Conservation (phyloP, 2,329 filamentous ascomycete genomes). For the Neonectria ditissima region DNA sequence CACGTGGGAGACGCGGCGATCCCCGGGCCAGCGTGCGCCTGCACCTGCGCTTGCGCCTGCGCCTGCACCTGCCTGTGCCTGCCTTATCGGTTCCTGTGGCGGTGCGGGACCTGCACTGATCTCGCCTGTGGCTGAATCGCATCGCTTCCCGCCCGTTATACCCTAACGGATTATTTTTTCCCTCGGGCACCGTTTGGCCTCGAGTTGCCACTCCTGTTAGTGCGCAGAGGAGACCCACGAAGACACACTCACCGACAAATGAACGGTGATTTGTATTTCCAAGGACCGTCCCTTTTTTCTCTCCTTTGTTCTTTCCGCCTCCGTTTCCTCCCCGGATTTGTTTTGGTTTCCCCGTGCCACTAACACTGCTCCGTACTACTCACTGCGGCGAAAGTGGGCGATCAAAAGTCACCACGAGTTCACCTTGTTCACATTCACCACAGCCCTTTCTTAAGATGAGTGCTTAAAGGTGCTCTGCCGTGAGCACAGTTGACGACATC, state of each 20-base stretch:
- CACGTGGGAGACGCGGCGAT: slow-evolving; percentile 28
- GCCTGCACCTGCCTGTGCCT: slow-evolving; percentile 5
- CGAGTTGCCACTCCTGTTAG: slow-evolving; percentile 11
- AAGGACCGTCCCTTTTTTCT: background rate
- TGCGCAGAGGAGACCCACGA: slow-evolving; percentile 14
- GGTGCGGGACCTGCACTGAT: background rate
- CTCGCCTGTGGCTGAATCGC: slow-evolving; percentile 2
- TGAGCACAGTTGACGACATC: slow-evolving; percentile 21
- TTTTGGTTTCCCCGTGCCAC: slow-evolving; percentile 4
- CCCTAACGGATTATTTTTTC: background rate
- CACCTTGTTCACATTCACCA: background rate
- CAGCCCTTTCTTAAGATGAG: slow-evolving; percentile 18
- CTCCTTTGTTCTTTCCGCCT: too few relatives aligned
- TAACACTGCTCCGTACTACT: slow-evolving; percentile 6
- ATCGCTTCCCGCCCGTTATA: slow-evolving; percentile 2
- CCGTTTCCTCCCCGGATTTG: slow-evolving; percentile 10
- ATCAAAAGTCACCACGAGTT: slow-evolving; percentile 1
- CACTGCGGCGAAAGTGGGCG: slow-evolving; percentile 5
- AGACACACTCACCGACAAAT: slow-evolving; percentile 22
- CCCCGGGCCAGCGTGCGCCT: slow-evolving; percentile 8
- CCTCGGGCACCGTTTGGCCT: background rate
- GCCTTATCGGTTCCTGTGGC: slow-evolving; percentile 1
- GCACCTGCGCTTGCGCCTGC: background rate
- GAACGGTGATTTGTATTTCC: slow-evolving; percentile 2
- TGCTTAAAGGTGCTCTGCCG: slow-evolving; percentile 26